These are phyloP conservation scores for Ceratocystis smalleyi DNA, from an alignment of 2,329 filamentous ascomycete genomes.

Conservation along the genomic window DNA sequence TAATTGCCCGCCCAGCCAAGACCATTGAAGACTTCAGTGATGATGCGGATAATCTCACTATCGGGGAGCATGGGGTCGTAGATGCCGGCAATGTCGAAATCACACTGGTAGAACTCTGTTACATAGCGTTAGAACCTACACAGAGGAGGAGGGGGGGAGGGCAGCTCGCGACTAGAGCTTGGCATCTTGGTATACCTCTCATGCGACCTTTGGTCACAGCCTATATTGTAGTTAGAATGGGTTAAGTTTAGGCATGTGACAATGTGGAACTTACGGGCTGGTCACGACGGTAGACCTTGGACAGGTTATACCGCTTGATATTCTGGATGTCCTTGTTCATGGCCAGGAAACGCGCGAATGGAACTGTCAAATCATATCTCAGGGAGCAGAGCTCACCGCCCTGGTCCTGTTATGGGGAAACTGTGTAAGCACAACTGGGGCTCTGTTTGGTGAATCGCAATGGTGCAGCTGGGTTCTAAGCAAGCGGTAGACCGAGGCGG, in stretches of 20 bases:
- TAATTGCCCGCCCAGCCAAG: constrained; percentile 39
- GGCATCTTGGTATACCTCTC: constrained; percentile 31
- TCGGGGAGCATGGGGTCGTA: constrained; percentile 84
- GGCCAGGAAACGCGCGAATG: constrained; percentile 81
- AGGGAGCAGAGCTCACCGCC: constrained; percentile 62
- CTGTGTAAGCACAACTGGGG: constrained; percentile 1
- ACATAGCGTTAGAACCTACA: background rate
- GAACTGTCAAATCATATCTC: constrained; percentile 76
- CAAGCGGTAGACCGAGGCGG: background rate
- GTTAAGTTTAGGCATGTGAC: background rate
- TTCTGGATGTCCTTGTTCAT: constrained; percentile 71
- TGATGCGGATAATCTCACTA: constrained; percentile 72
- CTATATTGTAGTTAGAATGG: constrained; percentile 31
- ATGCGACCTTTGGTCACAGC: constrained; percentile 84
- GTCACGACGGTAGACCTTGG: constrained; percentile 52
- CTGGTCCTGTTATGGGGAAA: constrained; percentile 50
- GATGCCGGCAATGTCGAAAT: constrained; percentile 81
- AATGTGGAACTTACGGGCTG: constrained; percentile 23
- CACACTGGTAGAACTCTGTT: constrained; percentile 83
- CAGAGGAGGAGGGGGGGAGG: too few relatives aligned
- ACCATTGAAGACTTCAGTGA: constrained; percentile 31
- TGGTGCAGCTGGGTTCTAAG: background rate
- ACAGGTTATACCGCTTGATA: constrained; percentile 91
- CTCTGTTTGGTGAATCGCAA: constrained; percentile 18
- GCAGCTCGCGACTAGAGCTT: background rate